Percentiles rank a stretch among this genome's conserved stretches.
Evolutionary conservation across 2,329 filamentous ascomycete species (phyloP).

Genomic region (Claviceps sp.): DNA sequence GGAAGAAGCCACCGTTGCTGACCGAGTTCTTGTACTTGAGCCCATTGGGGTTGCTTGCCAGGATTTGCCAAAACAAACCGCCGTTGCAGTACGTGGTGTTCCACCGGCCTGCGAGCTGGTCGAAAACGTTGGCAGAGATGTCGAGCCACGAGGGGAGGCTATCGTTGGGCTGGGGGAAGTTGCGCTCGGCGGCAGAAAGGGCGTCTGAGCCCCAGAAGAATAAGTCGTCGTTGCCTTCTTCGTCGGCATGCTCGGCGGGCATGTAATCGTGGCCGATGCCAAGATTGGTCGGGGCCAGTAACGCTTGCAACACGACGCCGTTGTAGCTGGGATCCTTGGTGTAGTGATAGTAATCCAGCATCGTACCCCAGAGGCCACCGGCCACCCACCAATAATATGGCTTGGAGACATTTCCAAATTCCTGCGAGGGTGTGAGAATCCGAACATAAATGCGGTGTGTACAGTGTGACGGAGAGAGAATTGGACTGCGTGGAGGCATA

Average conservation of each 20-base stretch:
- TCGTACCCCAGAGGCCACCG: slow-evolving; percentile 51
- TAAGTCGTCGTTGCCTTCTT: slow-evolving; percentile 63
- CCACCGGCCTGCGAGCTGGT: slow-evolving; percentile 58
- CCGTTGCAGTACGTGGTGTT: slow-evolving; percentile 53
- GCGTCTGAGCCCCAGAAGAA: slow-evolving; percentile 60
- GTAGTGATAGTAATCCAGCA: slow-evolving; percentile 57
- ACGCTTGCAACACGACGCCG: slow-evolving; percentile 41
- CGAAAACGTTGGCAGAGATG: slow-evolving; percentile 58
- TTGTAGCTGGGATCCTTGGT: slow-evolving; percentile 52
- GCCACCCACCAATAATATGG: slow-evolving; percentile 60
- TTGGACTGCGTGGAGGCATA: slow-evolving; percentile 11
- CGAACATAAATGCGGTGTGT: not conserved
- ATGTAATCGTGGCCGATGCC: slow-evolving; percentile 48
- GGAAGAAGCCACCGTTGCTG: slow-evolving; percentile 72
- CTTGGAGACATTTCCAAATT: slow-evolving; percentile 47
- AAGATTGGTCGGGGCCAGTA: slow-evolving; percentile 41
- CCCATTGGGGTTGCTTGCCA: slow-evolving; percentile 55
- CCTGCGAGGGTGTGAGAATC: slow-evolving; percentile 16
- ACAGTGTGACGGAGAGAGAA: not conserved
- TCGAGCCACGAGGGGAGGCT: slow-evolving; percentile 51
- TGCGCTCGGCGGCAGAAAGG: slow-evolving; percentile 54
- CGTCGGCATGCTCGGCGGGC: slow-evolving; percentile 38
- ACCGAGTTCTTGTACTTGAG: slow-evolving; percentile 75
- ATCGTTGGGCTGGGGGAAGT: slow-evolving; percentile 48
- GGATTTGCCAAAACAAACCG: slow-evolving; percentile 74